Percentiles rank a stretch among this genome's conserved stretches.
Evolutionary conservation across 1,284 basidiomycete genomes (phyloP).

Genomic region (Trametes sp.): DNA sequence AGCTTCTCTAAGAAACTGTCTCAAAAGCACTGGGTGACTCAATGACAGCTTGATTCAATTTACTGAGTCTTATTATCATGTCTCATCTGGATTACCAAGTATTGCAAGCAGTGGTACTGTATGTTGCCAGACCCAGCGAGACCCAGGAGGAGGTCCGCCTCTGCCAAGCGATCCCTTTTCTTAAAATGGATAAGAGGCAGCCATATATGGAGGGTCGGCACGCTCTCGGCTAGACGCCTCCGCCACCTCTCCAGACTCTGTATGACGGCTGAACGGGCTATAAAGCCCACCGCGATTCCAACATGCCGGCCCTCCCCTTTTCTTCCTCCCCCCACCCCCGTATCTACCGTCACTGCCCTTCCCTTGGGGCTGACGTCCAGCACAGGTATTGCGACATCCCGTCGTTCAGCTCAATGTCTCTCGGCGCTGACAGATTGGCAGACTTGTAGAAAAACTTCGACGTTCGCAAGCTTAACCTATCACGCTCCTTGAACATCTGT

Average conservation of each 20-base stretch:
- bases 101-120: background rate
- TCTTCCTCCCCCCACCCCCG: background rate
- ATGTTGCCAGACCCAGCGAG: too few species aligned
- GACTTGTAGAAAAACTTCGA: slow-evolving; percentile 4
- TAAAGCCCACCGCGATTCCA: slow-evolving; percentile 12
- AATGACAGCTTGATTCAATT: too few species aligned
- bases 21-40: too few species aligned
- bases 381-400: slow-evolving; percentile 1
- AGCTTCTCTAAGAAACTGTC: too few species aligned
- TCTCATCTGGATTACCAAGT: background rate
- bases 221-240: background rate
- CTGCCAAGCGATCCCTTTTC: background rate
- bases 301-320: slow-evolving; percentile 8
- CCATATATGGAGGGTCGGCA: slow-evolving; percentile 15
- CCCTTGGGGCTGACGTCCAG: background rate
- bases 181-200: background rate
- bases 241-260: background rate
- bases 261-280: slow-evolving; percentile 13
- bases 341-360: background rate
- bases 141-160: too few species aligned
- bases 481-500: slow-evolving; percentile 5
- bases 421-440: slow-evolving; percentile 6
- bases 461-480: background rate
- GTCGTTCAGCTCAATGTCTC: background rate
- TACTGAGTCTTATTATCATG: too few species aligned